Conservation (phyloP, 495 filamentous ascomycete species). For the Melanomma pulvis-pyrius region DNA sequence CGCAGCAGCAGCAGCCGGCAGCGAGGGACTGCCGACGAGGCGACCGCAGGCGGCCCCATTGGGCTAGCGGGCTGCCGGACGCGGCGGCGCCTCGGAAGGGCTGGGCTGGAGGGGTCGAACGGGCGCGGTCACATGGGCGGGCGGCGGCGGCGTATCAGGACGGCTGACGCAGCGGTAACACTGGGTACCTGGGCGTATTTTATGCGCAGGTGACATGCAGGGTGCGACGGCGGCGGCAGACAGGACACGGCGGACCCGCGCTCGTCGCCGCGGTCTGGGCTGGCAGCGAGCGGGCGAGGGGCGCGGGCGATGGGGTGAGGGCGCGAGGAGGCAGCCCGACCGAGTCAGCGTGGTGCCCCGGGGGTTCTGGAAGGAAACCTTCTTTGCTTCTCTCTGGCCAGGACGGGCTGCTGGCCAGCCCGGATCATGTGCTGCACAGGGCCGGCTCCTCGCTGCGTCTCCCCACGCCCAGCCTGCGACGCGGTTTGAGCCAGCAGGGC, state of each 20-base stretch:
- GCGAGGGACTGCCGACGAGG: conserved; percentile 23
- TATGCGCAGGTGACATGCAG: conserved; percentile 8
- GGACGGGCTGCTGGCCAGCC: background rate
- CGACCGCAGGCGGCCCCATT: conserved; percentile 5
- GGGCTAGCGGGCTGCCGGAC: conserved; percentile 7
- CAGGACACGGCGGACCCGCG: background rate
- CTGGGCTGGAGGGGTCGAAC: background rate
- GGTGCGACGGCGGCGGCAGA: conserved; percentile 1
- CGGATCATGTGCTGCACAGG: conserved; percentile 17
- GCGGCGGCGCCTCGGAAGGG: background rate
- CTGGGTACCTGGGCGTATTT: background rate
- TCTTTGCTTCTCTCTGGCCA: background rate
- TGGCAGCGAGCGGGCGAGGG: background rate
- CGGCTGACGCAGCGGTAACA: conserved; percentile 26
- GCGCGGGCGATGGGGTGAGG: background rate
- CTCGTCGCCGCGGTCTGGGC: background rate
- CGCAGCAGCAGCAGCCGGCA: background rate
- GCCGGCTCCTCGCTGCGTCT: conserved; percentile 10
- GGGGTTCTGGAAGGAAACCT: conserved; percentile 33
- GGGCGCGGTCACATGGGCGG: background rate
- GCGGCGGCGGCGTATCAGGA: conserved; percentile 6
- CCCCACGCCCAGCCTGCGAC: conserved; percentile 32
- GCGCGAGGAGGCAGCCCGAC: background rate
- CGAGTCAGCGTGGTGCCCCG: conserved; percentile 32
- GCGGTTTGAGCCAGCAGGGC: conserved; percentile 12